These are phyloP conservation scores for Psilocybe azurescens DNA, from an alignment of 768 basidiomycete species.

Conservation along the genomic window DNA sequence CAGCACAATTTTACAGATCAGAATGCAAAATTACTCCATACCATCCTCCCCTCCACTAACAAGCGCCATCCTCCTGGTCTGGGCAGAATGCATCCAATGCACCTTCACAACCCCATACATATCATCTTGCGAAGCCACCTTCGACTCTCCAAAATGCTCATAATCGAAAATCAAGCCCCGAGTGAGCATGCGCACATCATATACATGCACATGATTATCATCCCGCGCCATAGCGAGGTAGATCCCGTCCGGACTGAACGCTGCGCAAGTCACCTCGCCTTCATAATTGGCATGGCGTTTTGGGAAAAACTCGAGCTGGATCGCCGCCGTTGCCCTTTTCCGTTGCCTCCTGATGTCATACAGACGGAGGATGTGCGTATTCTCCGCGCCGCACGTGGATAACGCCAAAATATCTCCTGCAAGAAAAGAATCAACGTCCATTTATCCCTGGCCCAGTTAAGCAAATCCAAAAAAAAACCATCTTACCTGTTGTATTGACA, in stretches of 20 bases:
- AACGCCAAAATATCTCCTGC: constrained; percentile 30
- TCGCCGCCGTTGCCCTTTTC: constrained; percentile 29
- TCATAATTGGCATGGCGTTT: constrained; percentile 22
- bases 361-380: constrained; percentile 46
- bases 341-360: constrained; percentile 53
- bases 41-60: constrained; percentile 71
- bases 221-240: constrained; percentile 64
- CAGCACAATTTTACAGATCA: neutral
- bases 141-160: constrained; percentile 43
- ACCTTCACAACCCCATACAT: constrained; percentile 57
- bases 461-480: neutral
- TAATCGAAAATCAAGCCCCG: constrained; percentile 53
- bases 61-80: constrained; percentile 45
- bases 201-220: constrained; percentile 65
- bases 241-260: constrained; percentile 65
- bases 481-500: constrained; percentile 49
- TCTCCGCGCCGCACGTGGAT: constrained; percentile 33
- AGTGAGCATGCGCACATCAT: constrained; percentile 61
- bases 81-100: constrained; percentile 55
- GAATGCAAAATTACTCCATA: constrained; percentile 29
- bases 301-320: constrained; percentile 42
- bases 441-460: neutral
- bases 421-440: neutral
- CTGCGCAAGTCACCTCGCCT: constrained; percentile 53
- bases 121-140: constrained; percentile 33